A percentile compares a stretch with the other conserved stretches of the same genome.
These are phyloP conservation scores for Xylaria sp. DNA, from an alignment of 2,329 filamentous ascomycete genomes.

Conservation along the genomic window DNA sequence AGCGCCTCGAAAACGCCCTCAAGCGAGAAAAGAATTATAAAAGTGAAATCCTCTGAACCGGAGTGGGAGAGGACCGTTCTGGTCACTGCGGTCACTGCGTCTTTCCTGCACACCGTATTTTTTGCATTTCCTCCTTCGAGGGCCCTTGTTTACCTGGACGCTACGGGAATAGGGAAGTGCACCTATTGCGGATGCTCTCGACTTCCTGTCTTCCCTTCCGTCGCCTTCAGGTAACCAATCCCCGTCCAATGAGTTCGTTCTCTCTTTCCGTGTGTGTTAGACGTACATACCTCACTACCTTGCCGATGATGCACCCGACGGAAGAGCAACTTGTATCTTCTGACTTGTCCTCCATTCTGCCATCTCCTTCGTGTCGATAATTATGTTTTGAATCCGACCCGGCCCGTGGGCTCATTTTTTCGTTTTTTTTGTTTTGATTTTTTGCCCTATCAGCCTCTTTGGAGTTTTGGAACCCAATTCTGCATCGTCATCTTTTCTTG, in stretches of 20 bases:
- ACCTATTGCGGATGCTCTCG: background rate
- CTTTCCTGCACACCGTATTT: conserved; percentile 12
- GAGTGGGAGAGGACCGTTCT: conserved; percentile 10
- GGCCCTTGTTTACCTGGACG: conserved; percentile 8
- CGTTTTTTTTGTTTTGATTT: conserved; percentile 41
- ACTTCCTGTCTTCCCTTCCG: background rate
- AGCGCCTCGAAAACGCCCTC: conserved; percentile 19
- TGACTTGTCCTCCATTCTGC: conserved; percentile 20
- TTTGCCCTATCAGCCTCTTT: conserved; percentile 44
- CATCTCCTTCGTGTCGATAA: conserved; percentile 41
- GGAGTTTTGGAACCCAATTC: conserved; percentile 52
- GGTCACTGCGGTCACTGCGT: conserved; percentile 12
- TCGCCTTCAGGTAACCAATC: background rate
- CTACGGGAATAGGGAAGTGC: conserved; percentile 9
- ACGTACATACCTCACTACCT: conserved; percentile 7
- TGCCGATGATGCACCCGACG: conserved; percentile 16
- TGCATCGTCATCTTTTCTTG: conserved; percentile 43
- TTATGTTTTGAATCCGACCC: conserved; percentile 48
- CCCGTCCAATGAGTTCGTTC: conserved; percentile 13
- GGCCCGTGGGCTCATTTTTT: conserved; percentile 35
- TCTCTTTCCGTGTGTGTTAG: conserved; percentile 19
- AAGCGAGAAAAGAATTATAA: conserved; percentile 11
- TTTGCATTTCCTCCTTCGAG: background rate
- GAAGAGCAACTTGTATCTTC: conserved; percentile 7
- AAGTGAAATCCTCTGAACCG: conserved; percentile 8